phyloP scores from a whole-genome alignment of 345 rosid species.

The Combretum micranthum region DNA sequence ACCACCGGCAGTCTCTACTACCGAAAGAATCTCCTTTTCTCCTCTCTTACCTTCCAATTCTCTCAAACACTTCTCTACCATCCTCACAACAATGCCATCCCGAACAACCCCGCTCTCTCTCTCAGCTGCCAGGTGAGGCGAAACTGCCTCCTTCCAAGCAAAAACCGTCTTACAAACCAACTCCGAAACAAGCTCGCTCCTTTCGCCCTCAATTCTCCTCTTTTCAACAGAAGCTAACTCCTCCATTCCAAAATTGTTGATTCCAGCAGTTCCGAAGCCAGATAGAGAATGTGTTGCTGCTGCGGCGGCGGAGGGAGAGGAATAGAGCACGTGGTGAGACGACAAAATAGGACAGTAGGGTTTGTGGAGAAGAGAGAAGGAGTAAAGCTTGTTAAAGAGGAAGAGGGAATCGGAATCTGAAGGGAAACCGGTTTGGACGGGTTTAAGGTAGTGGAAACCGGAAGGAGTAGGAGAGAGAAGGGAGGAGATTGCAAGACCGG shows the following conservation, averaged over 20 bases:
- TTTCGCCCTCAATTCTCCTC: constrained; percentile 20
- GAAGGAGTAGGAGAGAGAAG: constrained; percentile 32
- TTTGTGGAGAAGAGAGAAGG: constrained; percentile 45
- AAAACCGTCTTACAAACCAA: constrained; percentile 59
- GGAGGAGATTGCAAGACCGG: constrained; percentile 85
- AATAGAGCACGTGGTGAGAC: constrained; percentile 50
- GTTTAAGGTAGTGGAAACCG: constrained; percentile 73
- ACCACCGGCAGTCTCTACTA: constrained; percentile 94
- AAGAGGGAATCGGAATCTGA: constrained; percentile 81
- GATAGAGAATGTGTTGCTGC: constrained; percentile 8
- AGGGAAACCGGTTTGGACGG: constrained; percentile 90
- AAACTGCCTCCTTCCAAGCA: constrained; percentile 84
- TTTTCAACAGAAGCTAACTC: constrained; percentile 43
- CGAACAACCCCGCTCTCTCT: constrained; percentile 46
- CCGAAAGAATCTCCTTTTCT: constrained; percentile 36
- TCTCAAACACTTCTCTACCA: constrained; percentile 40
- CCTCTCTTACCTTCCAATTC: constrained; percentile 22
- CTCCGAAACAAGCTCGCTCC: constrained; percentile 28
- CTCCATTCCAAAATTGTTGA: constrained; percentile 26
- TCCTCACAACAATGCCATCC: constrained; percentile 39
- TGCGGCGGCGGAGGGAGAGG: constrained; percentile 53
- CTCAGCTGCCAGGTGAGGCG: constrained; percentile 86
- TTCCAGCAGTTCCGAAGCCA: not conserved
- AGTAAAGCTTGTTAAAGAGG: constrained; percentile 57
- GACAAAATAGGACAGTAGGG: constrained; percentile 31